A percentile compares a stretch with the other conserved stretches of the same genome.
Conservation (phyloP, 2,329 filamentous ascomycete species). For the Phyllachora maydis region DNA sequence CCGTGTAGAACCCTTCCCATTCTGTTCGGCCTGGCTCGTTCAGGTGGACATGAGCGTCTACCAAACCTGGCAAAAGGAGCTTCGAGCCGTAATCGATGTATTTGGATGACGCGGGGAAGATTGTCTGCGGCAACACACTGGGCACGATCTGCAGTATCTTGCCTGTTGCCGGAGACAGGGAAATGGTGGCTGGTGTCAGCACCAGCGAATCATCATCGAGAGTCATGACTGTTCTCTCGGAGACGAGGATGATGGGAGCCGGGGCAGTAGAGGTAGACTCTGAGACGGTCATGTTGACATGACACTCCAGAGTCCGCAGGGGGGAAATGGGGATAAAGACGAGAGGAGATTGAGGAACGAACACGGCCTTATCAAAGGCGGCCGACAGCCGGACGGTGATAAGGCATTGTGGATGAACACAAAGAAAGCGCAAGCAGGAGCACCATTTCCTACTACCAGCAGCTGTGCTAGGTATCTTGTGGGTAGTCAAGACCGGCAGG, state of each 20-base stretch:
- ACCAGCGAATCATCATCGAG: conserved; percentile 38
- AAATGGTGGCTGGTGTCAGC: conserved; percentile 65
- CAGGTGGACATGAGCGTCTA: conserved; percentile 93
- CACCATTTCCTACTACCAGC: no score
- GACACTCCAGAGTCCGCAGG: conserved; percentile 1
- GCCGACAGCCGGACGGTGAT: no score
- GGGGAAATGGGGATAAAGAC: conserved; percentile 1
- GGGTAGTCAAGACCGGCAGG: no score
- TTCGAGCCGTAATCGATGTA: conserved; percentile 76
- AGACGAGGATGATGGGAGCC: no score
- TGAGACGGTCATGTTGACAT: conserved; percentile 12
- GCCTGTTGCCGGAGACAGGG: conserved; percentile 57
- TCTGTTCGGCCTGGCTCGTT: conserved; percentile 94
- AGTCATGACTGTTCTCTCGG: conserved; percentile 63
- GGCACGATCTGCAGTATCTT: conserved; percentile 65
- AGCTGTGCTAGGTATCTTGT: no score
- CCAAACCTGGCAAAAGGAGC: conserved; percentile 72
- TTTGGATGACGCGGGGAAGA: conserved; percentile 49
- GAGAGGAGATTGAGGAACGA: conserved; percentile 1
- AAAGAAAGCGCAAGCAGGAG: no score
- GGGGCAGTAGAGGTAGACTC: conserved; percentile 26
- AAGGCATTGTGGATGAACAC: no score
- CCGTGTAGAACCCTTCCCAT: conserved; percentile 96
- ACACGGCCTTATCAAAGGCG: background rate
- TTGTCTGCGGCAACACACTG: conserved; percentile 49